phyloP scores from a whole-genome alignment of 2,329 filamentous ascomycete species.

The Fusarium keratoplasticum region DNA sequence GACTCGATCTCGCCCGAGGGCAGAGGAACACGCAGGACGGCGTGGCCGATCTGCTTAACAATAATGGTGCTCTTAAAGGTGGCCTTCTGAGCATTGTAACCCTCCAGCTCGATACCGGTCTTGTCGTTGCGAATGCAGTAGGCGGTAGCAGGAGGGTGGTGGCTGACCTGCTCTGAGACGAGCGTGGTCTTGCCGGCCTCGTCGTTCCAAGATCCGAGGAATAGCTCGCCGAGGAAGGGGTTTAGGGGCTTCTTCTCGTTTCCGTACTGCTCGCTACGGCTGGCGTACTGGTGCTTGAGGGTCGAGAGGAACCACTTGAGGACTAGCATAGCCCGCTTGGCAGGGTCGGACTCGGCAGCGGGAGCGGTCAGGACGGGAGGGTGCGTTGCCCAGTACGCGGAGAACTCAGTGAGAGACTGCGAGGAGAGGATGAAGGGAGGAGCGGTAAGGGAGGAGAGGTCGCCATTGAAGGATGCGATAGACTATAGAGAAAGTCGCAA shows the following conservation, averaged over 20 bases:
- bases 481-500: conserved; percentile 59
- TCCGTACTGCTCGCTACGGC: conserved; percentile 80
- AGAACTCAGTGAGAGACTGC: conserved; percentile 83
- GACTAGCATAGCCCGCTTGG: conserved; percentile 87
- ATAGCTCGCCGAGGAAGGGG: conserved; percentile 94
- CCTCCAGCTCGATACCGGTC: conserved; percentile 81
- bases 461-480: conserved; percentile 84
- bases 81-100: conserved; percentile 96
- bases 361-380: conserved; percentile 84
- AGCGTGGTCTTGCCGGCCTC: conserved; percentile 84
- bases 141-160: conserved; percentile 94
- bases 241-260: conserved; percentile 99
- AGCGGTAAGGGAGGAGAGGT: conserved; percentile 82
- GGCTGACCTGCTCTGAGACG: conserved; percentile 93
- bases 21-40: conserved; percentile 78
- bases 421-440: conserved; percentile 86
- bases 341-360: conserved; percentile 80
- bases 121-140: conserved; percentile 92
- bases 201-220: conserved; percentile 91
- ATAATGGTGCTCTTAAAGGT: conserved; percentile 95
- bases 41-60: conserved; percentile 94
- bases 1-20: conserved; percentile 65
- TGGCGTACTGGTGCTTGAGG: conserved; percentile 85
- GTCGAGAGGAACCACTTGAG: conserved; percentile 96
- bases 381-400: conserved; percentile 85